These are phyloP conservation scores for Saccharomyces kudriavzevii DNA, from an alignment of 805 yeast genomes.

Conservation along the genomic window DNA sequence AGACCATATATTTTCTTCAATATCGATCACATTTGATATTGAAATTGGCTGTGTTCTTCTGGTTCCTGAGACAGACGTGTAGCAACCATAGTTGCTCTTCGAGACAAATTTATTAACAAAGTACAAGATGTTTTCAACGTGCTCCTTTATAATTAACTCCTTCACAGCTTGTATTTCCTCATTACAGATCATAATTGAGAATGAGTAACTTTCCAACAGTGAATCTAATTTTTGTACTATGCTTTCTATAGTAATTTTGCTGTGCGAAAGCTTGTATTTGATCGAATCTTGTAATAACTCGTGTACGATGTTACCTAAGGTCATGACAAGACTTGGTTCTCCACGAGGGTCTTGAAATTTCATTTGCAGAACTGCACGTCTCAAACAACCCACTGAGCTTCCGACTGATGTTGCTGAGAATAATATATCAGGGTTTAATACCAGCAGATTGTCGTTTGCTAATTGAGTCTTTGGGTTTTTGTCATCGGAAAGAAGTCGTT, in stretches of 20 bases:
- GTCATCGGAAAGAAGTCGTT: constrained; percentile 25
- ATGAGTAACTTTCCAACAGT: constrained; percentile 36
- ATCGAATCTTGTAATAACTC: constrained; percentile 51
- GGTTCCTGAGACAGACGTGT: constrained; percentile 22
- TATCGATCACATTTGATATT: constrained; percentile 60
- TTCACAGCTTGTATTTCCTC: constrained; percentile 39
- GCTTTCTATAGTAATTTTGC: constrained; percentile 22
- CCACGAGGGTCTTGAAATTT: constrained; percentile 52
- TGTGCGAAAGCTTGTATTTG: constrained; percentile 25
- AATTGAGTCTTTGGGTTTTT: constrained; percentile 19
- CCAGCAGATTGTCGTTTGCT: constrained; percentile 48
- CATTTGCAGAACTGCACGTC: constrained; percentile 57
- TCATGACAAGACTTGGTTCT: constrained; percentile 52
- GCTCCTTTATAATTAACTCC: constrained; percentile 35
- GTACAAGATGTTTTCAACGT: constrained; percentile 43
- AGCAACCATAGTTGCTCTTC: constrained; percentile 22
- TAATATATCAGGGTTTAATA: constrained; percentile 77
- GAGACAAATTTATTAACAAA: constrained; percentile 46
- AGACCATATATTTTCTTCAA: constrained; percentile 89
- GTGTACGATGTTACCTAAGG: constrained; percentile 81
- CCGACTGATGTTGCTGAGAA: constrained; percentile 78
- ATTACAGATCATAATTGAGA: constrained; percentile 50
- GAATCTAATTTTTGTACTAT: constrained; percentile 32
- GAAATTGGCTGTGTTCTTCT: constrained; percentile 37
- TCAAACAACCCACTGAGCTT: constrained; percentile 61